Evolutionary conservation across 2,329 filamentous ascomycete species (phyloP), one percentile per base, ranked within the genome.

Genomic region (Ramularia endophylla): DNA sequence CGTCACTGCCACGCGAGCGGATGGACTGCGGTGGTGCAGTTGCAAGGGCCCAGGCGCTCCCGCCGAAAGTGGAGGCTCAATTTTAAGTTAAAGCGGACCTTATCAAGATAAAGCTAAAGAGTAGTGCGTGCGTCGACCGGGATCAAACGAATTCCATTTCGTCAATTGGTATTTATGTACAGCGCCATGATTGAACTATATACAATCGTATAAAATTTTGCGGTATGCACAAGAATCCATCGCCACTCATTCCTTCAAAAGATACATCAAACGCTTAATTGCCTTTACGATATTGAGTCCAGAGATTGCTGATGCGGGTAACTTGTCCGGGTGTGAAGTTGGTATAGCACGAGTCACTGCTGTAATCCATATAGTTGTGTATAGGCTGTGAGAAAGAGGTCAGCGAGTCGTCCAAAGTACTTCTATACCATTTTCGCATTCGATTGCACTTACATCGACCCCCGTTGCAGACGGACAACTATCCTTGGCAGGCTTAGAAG

Each of bases 331-430:
- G 53, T 5, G 74, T 75, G 47, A 78, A 78, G 2, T 58, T 63
- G 48, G 65, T 64, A 56, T 78, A 78, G 47, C 75, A 78, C 15
- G 64, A 67, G 63, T 78, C 75, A 6, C 64, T 69, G 4, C 67
- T 71, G 55, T 78, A 78, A 58, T 80, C 76, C 75, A 80, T 79
- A 51, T 72, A 78, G 53, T 79, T 77, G 45, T 75, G 71, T 40
- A 79, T 71, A 3, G 71, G 63, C 22, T 25, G 22, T 25, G 11
- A 11, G 11, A n/a, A n/a, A 11, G 11, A 25, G 22, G 22, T 25
- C 22, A 25, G 22, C 11, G 11, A 25, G 22, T 6, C 22, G 6
- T 25, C 22, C 22, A 25, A 11, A 25, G 6, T 11, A 11, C 22
- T 6, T 25, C 6, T 6, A 25, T 11, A 11, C 11, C 22, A 25